Percentiles rank a stretch among this genome's conserved stretches.
These are phyloP conservation scores for Epicoccum nigrum DNA, from an alignment of 2,329 filamentous ascomycete genomes.

Conservation along the genomic window DNA sequence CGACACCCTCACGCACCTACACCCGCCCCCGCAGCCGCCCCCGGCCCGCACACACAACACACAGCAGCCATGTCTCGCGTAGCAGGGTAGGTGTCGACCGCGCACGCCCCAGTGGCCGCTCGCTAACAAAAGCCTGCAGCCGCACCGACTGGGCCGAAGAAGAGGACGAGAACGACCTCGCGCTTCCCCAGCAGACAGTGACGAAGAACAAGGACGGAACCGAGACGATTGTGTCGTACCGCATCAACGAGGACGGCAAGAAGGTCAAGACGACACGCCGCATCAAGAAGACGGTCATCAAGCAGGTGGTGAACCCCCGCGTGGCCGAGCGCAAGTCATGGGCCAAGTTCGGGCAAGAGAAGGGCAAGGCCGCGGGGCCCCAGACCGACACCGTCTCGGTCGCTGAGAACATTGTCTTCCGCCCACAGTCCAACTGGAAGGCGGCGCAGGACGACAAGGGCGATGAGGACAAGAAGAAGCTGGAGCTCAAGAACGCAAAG, in stretches of 20 bases:
- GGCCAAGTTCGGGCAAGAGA: constrained; percentile 90
- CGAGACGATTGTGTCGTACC: constrained; percentile 91
- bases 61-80: constrained; percentile 44
- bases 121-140: constrained; percentile 42
- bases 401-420: constrained; percentile 98
- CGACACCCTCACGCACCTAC: constrained; percentile 4
- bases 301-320: constrained; percentile 92
- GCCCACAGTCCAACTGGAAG: constrained; percentile 92
- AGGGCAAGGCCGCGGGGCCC: constrained; percentile 82
- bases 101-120: background rate
- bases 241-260: constrained; percentile 89
- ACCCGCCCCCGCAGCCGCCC: background rate
- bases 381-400: constrained; percentile 89
- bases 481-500: constrained; percentile 92
- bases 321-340: constrained; percentile 94
- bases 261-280: constrained; percentile 97
- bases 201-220: constrained; percentile 98
- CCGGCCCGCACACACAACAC: constrained; percentile 15
- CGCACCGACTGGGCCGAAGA: constrained; percentile 87
- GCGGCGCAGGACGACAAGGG: constrained; percentile 78
- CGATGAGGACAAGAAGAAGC: constrained; percentile 73
- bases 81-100: constrained; percentile 39
- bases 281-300: constrained; percentile 89
- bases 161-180: constrained; percentile 87
- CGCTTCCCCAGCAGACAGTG: constrained; percentile 86